Evolutionary conservation across 2,329 filamentous ascomycete genomes (phyloP), one percentile per base, ranked within the genome.

Genomic region (Arthroderma sp.): DNA sequence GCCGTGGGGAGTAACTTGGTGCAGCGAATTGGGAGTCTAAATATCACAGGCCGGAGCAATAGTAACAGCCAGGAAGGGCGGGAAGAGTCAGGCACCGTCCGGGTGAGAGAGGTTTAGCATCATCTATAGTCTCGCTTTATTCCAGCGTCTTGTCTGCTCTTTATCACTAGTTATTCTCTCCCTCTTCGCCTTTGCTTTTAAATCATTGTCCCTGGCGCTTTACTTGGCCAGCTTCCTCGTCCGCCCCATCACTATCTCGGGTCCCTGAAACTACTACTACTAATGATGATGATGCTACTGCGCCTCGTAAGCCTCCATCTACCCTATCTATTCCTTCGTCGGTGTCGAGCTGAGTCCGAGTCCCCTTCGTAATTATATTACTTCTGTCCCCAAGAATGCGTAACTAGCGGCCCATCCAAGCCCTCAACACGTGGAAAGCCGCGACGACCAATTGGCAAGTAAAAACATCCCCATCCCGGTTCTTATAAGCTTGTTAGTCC

Each of bases 1-100:
- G 91, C 90, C 0, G 90, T 96, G 0, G 91, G 91, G 0, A 91
- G 86, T 71, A 91, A 91, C 63, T 83, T 96, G 55, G 89, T 95
- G 19, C 87, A 86, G 60, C 80, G 91, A 31, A 93, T 96, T 64
- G 88, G 89, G 5, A 86, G 85, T 58, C 82, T 93, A 61, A 90
- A 88, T 67, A 74, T 94, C 47, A 76, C 85, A 15, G 80, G 81
- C 35, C 66, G 73, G 19, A 51, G 25, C 19, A 67, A 66, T 25
- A 66, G 63, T 25, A 70, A 63, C 58, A 66, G 66, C 7, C 71
- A 71, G 53, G 71, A 71, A 21, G 62, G 66, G 1, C 63, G 68
- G 28, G 64, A 59, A 53, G 65, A 60, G 44, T 64, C 67, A 15
- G 57, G 63, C n/a, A 60, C 67, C 17, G 63, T 68, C 21, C 72